Base-by-base conservation (phyloP, 495 filamentous ascomycete genomes). In the Hyaloscypha finlandica region DNA sequence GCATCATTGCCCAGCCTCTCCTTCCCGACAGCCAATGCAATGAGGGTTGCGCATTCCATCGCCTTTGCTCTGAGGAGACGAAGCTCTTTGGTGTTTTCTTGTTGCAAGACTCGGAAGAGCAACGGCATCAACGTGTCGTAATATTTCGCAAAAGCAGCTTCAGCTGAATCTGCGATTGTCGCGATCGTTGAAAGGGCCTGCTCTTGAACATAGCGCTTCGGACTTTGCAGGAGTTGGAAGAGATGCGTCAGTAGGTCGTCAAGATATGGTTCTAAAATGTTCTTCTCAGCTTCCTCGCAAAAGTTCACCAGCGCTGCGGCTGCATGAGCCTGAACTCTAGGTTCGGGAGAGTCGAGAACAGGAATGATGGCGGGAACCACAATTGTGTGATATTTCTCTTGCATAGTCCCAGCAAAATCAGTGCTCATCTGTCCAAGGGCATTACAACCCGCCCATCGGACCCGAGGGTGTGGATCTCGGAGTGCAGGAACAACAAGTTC, bases 341-440 rank as follows among this genome's bases (percentile, higher is more conserved):
- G 92, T 77, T 98, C 94, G 3, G 91, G 84, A 1, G 93, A 94
- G 71, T 93, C 85, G 16, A 99, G 85, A 0, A 98, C 96, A 5
- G 94, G 94, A 64, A 98, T 93, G 56, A 99, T 96, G 68, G 92
- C 92, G 62, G 86, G 90, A 56, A 99, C 82, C 2, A 97, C 92
- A 48, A 88, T 81, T 55, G 89, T 84, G 73, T 96, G 94, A 77
- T 94, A 96, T 72, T 97, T 94, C 71, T 94, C 90, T 76, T 99
- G 96, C 96, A 99, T 98, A 14, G 91, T 97, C 2, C 93, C 94
- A 35, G 96, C 95, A 76, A 99, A 99, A 77, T 99, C 96, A 11
- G 96, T 99, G 78, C 96, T 98, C 96, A 99, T 99, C 77, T 99
- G 96, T 16, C 96, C 96, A 30, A 99, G 82, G n/a, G 96, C 96